Conservation (phyloP, 2,329 filamentous ascomycete genomes). For the Neofusicoccum kwambonambiense region DNA sequence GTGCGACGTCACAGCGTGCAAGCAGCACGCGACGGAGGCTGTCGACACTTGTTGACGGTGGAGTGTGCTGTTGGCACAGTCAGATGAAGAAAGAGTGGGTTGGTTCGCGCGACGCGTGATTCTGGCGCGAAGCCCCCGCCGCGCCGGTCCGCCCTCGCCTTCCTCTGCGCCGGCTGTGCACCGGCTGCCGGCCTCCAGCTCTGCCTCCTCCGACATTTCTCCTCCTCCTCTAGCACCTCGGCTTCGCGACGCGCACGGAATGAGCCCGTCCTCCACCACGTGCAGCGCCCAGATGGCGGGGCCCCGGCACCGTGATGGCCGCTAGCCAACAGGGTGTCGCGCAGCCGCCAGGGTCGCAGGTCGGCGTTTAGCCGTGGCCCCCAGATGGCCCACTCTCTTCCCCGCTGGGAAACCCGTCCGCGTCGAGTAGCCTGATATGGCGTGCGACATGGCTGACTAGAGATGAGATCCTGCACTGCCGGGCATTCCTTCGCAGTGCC, state of each 20-base stretch:
- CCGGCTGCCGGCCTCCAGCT: not conserved
- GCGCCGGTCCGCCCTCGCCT: not conserved
- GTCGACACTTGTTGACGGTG: not conserved
- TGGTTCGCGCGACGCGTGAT: not conserved
- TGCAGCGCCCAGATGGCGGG: not conserved
- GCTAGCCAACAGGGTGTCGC: not conserved
- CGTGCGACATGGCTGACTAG: not conserved
- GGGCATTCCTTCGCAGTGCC: no score
- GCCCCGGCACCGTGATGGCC: not conserved
- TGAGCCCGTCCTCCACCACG: not conserved
- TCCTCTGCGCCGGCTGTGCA: not conserved
- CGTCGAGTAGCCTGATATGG: slow-evolving; percentile 1
- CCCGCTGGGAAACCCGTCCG: not conserved
- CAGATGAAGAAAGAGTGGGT: not conserved
- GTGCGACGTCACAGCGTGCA: not conserved
- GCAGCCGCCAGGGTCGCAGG: not conserved
- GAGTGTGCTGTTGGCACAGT: not conserved
- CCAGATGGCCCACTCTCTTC: not conserved
- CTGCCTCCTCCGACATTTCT: not conserved
- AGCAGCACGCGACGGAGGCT: not conserved
- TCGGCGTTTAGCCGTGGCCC: not conserved
- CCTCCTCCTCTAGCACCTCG: not conserved
- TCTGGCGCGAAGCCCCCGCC: not conserved
- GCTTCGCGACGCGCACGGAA: not conserved
- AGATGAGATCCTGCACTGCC: no score